Evolutionary conservation across 169 alveolate species (phyloP).

Genomic region (Eimeria tenella): DNA sequence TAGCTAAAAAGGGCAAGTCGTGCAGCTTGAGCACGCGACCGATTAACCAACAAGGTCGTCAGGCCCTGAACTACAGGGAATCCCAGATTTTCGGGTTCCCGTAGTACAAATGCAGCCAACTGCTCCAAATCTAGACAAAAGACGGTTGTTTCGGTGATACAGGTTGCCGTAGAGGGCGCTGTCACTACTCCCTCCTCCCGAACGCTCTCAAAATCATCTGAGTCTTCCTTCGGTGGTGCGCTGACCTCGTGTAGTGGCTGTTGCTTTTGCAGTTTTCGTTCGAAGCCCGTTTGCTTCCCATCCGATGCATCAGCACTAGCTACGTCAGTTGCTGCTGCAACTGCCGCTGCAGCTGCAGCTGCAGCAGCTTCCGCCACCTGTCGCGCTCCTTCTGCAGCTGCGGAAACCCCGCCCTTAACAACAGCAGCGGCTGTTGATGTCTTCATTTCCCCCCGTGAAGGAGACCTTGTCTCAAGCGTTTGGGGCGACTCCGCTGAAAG

Average conservation of each 20-base stretch:
- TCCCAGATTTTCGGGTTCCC: constrained; percentile 75
- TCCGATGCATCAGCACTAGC: constrained; percentile 36
- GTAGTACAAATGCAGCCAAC: constrained; percentile 52
- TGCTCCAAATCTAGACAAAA: constrained; percentile 55
- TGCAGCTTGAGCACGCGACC: constrained; percentile 69
- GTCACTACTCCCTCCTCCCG: constrained; percentile 30
- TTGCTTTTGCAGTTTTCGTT: neutral
- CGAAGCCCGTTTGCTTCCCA: neutral
- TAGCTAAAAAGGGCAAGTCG: constrained; percentile 73
- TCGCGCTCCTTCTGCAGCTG: constrained; percentile 48
- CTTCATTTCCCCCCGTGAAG: neutral
- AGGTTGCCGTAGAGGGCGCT: constrained; percentile 62
- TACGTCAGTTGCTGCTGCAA: constrained; percentile 57
- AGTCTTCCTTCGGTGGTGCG: constrained; percentile 27
- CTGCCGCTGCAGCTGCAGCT: constrained; percentile 58
- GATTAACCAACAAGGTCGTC: constrained; percentile 67
- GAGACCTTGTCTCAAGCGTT: neutral
- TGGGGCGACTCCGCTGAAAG: constrained; percentile 13
- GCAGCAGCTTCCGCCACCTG: constrained; percentile 48
- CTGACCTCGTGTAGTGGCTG: constrained; percentile 1
- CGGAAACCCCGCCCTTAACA: constrained; percentile 25
- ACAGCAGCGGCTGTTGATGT: constrained; percentile 43
- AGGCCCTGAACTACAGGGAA: constrained; percentile 79
- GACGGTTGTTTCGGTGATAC: constrained; percentile 67
- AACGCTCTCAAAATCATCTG: neutral